Evolutionary conservation across 495 filamentous ascomycete species (phyloP).

Genomic region (Bryoglossum gracile): DNA sequence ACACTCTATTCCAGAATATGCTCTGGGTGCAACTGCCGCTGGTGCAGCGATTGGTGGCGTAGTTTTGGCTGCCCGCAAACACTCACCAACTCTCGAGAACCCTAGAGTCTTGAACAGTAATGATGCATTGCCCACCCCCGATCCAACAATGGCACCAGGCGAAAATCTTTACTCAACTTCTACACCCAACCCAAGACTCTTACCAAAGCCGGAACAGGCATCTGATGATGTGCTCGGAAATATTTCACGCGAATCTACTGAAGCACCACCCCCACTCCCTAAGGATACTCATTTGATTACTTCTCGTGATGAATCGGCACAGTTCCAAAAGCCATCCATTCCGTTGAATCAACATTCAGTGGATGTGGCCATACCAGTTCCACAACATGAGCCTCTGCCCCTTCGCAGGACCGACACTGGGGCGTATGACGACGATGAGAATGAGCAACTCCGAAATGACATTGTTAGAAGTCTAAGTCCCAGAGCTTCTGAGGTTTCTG

Average conservation of each 20-base stretch:
- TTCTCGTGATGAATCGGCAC: constrained; percentile 6
- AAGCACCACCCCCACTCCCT: constrained; percentile 28
- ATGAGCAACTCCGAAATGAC: constrained; percentile 69
- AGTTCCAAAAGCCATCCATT: constrained; percentile 32
- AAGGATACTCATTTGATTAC: constrained; percentile 38
- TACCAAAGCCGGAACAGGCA: constrained; percentile 11
- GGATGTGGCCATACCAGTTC: constrained; percentile 18
- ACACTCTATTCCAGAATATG: constrained; percentile 14
- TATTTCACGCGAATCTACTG: constrained; percentile 13
- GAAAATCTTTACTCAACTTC: constrained; percentile 17
- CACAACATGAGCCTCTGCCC: constrained; percentile 42
- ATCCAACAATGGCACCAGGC: constrained; percentile 14
- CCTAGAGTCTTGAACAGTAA: neutral
- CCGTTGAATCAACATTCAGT: constrained; percentile 37
- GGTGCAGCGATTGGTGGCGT: constrained; percentile 21
- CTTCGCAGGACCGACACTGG: constrained; percentile 49
- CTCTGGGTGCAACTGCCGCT: constrained; percentile 19
- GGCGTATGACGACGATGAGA: constrained; percentile 50
- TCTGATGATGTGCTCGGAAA: constrained; percentile 16
- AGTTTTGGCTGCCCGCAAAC: constrained; percentile 16
- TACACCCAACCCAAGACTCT: constrained; percentile 13
- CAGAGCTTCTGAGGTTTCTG: constrained; percentile 6
- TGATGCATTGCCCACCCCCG: constrained; percentile 14
- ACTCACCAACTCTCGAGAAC: neutral
- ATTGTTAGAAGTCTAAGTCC: constrained; percentile 72